Evolutionary conservation across 1,284 basidiomycete species (phyloP).

Genomic region (Phaffia rhodozyma): DNA sequence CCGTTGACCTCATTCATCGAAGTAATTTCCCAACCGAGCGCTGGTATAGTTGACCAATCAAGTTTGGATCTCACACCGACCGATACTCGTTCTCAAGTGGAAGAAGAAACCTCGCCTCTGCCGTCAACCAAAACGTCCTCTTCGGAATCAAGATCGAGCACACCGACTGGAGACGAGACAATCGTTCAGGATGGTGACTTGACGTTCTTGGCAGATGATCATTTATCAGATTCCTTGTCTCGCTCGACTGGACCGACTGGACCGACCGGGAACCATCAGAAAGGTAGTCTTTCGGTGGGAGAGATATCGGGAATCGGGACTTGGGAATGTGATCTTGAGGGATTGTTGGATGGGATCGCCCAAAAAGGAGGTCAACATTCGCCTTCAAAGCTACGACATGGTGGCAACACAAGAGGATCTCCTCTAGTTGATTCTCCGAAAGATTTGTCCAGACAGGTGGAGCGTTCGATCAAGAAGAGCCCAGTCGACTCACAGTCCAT

Average conservation of each 20-base stretch:
- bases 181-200: background rate
- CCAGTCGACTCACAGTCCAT: too few species aligned
- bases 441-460: too few species aligned
- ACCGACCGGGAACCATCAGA: background rate
- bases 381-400: too few species aligned
- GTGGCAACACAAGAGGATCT: too few species aligned
- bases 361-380: background rate
- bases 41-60: background rate
- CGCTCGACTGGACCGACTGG: background rate
- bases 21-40: background rate
- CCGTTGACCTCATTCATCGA: background rate
- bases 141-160: background rate
- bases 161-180: background rate
- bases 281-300: conserved; percentile 10
- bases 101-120: background rate
- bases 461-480: too few species aligned
- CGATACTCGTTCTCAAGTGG: background rate
- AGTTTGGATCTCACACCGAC: background rate
- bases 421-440: too few species aligned
- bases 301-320: background rate
- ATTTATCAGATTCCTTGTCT: background rate
- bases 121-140: background rate
- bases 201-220: background rate
- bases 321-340: conserved; percentile 16
- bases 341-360: conserved; percentile 11